phyloP scores from a whole-genome alignment of 805 yeast genomes.

The Suhomyces prunicola region DNA sequence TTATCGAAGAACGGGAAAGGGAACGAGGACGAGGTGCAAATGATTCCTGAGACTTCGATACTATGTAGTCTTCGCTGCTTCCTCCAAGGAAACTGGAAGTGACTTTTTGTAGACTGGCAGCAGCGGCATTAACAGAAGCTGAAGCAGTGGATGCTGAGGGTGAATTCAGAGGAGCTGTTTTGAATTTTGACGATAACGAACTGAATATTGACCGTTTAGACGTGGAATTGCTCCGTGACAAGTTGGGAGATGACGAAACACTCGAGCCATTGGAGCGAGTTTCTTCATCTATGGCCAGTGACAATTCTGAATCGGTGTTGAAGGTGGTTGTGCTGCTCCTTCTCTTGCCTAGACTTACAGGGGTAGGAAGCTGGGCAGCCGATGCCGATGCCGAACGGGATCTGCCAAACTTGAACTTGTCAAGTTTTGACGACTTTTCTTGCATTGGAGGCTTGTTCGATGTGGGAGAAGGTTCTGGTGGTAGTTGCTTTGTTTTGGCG shows the following conservation, averaged over 20 bases:
- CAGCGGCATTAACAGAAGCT: not conserved
- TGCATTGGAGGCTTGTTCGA: not conserved
- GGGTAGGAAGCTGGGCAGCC: not conserved
- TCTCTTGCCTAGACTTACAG: slow-evolving; percentile 6
- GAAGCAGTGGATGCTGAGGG: not conserved
- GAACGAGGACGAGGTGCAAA: not conserved
- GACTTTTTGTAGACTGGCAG: slow-evolving; percentile 1
- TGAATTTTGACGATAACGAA: slow-evolving; percentile 40
- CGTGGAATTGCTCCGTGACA: slow-evolving; percentile 15
- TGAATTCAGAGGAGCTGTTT: slow-evolving; percentile 9
- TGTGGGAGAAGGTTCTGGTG: not conserved
- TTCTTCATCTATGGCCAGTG: slow-evolving; percentile 2
- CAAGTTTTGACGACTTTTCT: slow-evolving; percentile 17
- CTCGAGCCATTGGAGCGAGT: not conserved
- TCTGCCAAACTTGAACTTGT: slow-evolving; percentile 24
- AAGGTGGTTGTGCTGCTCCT: slow-evolving; percentile 3
- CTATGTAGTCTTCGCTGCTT: not conserved
- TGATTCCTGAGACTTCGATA: not conserved
- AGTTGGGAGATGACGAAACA: slow-evolving; percentile 10
- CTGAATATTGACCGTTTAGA: slow-evolving; percentile 31
- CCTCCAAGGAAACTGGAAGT: not conserved
- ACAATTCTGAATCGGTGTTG: slow-evolving; percentile 3
- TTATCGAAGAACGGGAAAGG: not conserved
- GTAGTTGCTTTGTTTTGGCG: not conserved
- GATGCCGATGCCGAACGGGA: slow-evolving; percentile 24